These are phyloP conservation scores for Chaetoceros muelleri DNA, from an alignment of 108 stramenopile genomes.

Conservation along the genomic window DNA sequence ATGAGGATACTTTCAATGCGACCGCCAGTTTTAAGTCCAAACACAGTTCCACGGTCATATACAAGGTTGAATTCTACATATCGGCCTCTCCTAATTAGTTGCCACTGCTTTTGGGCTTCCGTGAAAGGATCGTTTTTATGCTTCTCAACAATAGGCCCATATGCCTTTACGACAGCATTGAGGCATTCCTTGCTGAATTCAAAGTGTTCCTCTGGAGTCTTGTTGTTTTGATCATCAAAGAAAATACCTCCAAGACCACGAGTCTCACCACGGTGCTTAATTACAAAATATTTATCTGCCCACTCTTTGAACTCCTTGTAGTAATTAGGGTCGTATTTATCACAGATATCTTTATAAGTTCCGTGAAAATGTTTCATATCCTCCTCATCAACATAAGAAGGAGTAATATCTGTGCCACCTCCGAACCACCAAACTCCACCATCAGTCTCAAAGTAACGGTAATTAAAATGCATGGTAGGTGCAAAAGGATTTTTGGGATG, in stretches of 20 bases:
- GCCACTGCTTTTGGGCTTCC: conserved; percentile 87
- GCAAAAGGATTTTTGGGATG: conserved; percentile 92
- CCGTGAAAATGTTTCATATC: conserved; percentile 97
- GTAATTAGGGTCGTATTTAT: conserved; percentile 86
- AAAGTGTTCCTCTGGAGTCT: conserved; percentile 74
- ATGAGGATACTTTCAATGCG: conserved; percentile 96
- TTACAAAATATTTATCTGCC: conserved; percentile 94
- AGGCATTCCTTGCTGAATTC: conserved; percentile 76
- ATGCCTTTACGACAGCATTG: conserved; percentile 74
- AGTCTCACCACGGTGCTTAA: conserved; percentile 87
- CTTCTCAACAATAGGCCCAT: conserved; percentile 79
- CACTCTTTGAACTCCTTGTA: conserved; percentile 94
- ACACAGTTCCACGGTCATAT: conserved; percentile 95
- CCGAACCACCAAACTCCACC: conserved; percentile 97
- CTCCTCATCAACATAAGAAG: conserved; percentile 83
- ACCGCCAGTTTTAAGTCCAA: conserved; percentile 94
- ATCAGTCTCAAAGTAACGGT: conserved; percentile 96
- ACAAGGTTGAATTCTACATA: conserved; percentile 99
- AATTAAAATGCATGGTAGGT: conserved; percentile 99
- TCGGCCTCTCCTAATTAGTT: conserved; percentile 80
- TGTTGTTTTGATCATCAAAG: conserved; percentile 93
- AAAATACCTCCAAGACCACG: conserved; percentile 96
- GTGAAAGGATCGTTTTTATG: conserved; percentile 84
- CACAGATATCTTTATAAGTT: conserved; percentile 91
- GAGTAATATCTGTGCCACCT: conserved; percentile 94